These are phyloP conservation scores for Bidens hawaiensis DNA, from an alignment of 140 eudicot species.

Conservation along the genomic window DNA sequence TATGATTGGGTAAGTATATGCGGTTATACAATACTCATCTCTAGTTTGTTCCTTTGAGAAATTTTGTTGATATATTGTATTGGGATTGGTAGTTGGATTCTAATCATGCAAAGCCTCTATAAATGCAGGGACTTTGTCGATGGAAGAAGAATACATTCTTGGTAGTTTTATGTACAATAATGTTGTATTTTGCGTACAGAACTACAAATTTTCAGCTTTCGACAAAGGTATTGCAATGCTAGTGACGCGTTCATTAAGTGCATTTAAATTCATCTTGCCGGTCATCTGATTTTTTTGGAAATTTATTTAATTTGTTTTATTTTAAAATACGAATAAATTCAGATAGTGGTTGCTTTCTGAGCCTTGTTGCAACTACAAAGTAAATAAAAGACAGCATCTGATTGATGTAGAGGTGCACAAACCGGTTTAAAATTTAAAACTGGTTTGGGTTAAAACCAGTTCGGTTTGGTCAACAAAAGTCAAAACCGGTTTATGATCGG, in stretches of 20 bases:
- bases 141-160: conserved; percentile 60
- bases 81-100: conserved; percentile 13
- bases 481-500: no score
- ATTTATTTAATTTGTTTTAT: background rate
- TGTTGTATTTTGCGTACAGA: conserved; percentile 81
- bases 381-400: background rate
- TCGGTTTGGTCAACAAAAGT: no score
- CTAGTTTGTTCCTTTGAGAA: background rate
- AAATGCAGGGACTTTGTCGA: conserved; percentile 56
- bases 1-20: conserved; percentile 56
- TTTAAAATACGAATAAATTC: background rate
- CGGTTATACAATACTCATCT: background rate
- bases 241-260: background rate
- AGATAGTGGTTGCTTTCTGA: background rate
- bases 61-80: background rate
- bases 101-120: conserved; percentile 5
- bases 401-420: no score
- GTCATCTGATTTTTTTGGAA: background rate
- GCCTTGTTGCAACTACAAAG: background rate
- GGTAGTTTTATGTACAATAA: conserved; percentile 62
- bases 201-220: conserved; percentile 72
- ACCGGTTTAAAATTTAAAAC: no score
- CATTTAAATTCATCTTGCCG: background rate
- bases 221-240: conserved; percentile 56
- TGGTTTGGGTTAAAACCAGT: no score